Conservation (phyloP, 495 filamentous ascomycete species). For the Daldinia grandis region DNA sequence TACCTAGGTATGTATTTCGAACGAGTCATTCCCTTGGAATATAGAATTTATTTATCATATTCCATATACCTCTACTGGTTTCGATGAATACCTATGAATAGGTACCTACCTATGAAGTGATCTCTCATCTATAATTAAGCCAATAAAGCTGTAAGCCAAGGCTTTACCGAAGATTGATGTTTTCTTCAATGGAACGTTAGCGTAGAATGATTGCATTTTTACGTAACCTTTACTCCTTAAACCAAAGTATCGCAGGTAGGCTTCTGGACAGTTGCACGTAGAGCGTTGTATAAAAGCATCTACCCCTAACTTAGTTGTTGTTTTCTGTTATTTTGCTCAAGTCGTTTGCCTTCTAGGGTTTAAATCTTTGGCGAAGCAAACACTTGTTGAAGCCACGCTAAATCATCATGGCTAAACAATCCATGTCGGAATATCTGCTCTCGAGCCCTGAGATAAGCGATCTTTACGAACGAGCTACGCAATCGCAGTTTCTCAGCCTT, state of each 20-base stretch:
- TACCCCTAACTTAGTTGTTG: neutral
- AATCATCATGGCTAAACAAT: slow-evolving; percentile 43
- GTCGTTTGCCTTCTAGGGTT: neutral
- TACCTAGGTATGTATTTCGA: neutral
- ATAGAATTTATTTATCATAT: neutral
- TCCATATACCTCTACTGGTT: neutral
- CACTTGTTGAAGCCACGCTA: neutral
- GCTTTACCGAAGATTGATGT: slow-evolving; percentile 3
- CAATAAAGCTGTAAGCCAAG: slow-evolving; percentile 11
- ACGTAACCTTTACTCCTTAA: slow-evolving; percentile 31
- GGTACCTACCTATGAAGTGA: too few species aligned
- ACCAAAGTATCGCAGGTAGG: neutral
- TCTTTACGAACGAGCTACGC: slow-evolving; percentile 65
- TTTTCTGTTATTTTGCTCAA: neutral
- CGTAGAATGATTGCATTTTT: slow-evolving; percentile 30
- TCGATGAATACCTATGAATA: slow-evolving; percentile 23
- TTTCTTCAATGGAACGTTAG: slow-evolving; percentile 27
- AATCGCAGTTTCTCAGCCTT: slow-evolving; percentile 71
- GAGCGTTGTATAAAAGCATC: neutral
- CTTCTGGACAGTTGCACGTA: neutral
- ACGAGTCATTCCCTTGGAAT: neutral
- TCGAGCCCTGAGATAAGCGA: slow-evolving; percentile 39
- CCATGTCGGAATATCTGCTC: slow-evolving; percentile 63
- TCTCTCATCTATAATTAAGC: slow-evolving; percentile 6
- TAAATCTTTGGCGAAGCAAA: neutral